Conservation (phyloP, 2,329 filamentous ascomycete species). For the Fusarium pilosicola region DNA sequence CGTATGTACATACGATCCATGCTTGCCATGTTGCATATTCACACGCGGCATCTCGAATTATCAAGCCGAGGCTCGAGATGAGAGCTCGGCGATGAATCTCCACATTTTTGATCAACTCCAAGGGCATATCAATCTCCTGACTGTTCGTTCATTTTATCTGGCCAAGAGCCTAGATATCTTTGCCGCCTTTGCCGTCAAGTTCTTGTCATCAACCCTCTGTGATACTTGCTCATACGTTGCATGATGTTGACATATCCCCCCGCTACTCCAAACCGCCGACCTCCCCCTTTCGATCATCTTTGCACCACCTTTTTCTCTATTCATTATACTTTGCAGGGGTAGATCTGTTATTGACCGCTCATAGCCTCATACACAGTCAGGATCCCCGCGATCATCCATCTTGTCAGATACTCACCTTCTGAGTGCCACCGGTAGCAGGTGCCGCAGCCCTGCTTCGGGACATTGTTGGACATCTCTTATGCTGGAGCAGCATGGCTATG, state of each 20-base stretch:
- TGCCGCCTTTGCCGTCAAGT: constrained; percentile 7
- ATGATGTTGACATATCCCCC: constrained; percentile 32
- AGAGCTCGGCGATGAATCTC: constrained; percentile 15
- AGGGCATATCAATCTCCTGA: constrained; percentile 16
- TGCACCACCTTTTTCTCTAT: constrained; percentile 36
- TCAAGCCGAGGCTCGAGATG: constrained; percentile 34
- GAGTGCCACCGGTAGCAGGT: constrained; percentile 34
- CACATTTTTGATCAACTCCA: constrained; percentile 11
- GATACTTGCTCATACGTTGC: constrained; percentile 25
- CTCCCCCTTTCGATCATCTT: constrained; percentile 19
- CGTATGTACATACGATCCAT: neutral
- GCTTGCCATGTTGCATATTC: constrained; percentile 19
- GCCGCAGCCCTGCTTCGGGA: constrained; percentile 34
- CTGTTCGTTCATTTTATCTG: constrained; percentile 10
- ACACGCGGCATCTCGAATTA: constrained; percentile 23
- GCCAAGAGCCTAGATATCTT: constrained; percentile 11
- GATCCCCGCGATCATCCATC: constrained; percentile 33
- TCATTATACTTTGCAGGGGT: constrained; percentile 34
- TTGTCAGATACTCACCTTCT: constrained; percentile 29
- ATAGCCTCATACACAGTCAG: constrained; percentile 14
- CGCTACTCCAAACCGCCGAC: constrained; percentile 15
- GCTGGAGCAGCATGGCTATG: constrained; percentile 23
- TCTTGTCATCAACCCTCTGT: constrained; percentile 10
- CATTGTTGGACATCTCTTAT: constrained; percentile 21
- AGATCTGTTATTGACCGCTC: constrained; percentile 30